A percentile compares a stretch with the other conserved stretches of the same genome.
Evolutionary conservation across 2,329 filamentous ascomycete species (phyloP).

Genomic region (Fusarium concolor): DNA sequence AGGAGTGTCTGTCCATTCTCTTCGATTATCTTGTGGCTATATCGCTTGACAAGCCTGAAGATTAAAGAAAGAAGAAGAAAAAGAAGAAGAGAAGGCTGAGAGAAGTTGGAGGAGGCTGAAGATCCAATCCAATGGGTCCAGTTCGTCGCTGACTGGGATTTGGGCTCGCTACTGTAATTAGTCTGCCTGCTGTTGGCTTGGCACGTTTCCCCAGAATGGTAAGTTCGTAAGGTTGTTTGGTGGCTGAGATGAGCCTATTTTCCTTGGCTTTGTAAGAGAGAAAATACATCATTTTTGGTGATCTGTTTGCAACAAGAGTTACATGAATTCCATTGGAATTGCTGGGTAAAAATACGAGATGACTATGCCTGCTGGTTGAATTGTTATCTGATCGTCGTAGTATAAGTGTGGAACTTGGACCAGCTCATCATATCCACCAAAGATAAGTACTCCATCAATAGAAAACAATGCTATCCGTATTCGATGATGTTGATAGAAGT

Average conservation of each 20-base stretch:
- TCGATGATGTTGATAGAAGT: too few relatives aligned
- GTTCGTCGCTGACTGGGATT: constrained; percentile 19
- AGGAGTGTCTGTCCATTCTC: constrained; percentile 22
- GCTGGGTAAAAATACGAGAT: not conserved
- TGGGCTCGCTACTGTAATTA: constrained; percentile 27
- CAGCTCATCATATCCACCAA: constrained; percentile 33
- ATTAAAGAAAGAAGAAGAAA: not conserved
- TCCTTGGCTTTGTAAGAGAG: not conserved
- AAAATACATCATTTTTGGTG: not conserved
- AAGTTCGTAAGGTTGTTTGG: constrained; percentile 13
- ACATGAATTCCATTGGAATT: not conserved
- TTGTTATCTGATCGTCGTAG: constrained; percentile 3
- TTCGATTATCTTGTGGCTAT: not conserved
- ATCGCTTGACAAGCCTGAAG: not conserved
- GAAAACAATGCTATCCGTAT: too few relatives aligned
- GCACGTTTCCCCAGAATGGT: constrained; percentile 38
- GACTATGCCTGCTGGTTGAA: not conserved
- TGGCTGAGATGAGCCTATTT: constrained; percentile 3
- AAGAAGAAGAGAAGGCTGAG: constrained; percentile 11
- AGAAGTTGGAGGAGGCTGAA: constrained; percentile 37
- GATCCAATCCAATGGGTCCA: constrained; percentile 20
- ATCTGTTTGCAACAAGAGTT: not conserved
- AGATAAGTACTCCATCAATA: not conserved
- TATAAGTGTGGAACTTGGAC: constrained; percentile 22
- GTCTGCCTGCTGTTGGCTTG: constrained; percentile 30